Evolutionary conservation across 768 basidiomycete genomes (phyloP), one percentile per base, ranked within the genome.

Genomic region (Thelephora aurantiotincta): DNA sequence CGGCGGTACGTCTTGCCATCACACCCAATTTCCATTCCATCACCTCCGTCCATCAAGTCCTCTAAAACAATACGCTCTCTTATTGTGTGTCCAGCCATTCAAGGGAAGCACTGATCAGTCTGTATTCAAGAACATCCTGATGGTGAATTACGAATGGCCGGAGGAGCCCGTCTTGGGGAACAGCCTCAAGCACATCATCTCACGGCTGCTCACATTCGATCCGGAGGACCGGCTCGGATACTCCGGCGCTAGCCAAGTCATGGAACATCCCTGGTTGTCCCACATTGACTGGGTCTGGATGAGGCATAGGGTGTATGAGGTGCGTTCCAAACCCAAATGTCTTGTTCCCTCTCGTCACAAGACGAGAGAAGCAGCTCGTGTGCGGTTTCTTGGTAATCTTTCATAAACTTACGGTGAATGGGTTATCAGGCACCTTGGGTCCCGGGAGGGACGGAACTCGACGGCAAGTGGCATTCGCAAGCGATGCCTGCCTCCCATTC

Each of bases 201-300:
- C 58, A 2, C 57, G 58, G 4, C 66, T 79, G 14, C 60, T 78
- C 44, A 59, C 57, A 0, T 51, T 62, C 2, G 57, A 71, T 34
- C 56, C 68, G 0, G 45, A 55, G 11, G 30, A 65, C 36, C 67
- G 77, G 22, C 55, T 75, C 6, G 75, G 72, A 18, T 55, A 57
- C 3, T 52, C 56, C 0, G 64, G 59, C 30, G 56, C 59, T n/a
- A 43, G 44, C 6, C 62, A 69, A 19, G 63, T 76, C 6, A 57
- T 57, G 36, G 47, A 53, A 5, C 73, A 78, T 48, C 59, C 65
- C 1, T 80, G 72, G 72, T 53, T 78, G 37, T 50, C 52, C 4
- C 57, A 60, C 18, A 59, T 79, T 11, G 63, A 72, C 47, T 78
- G 75, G 77, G 56, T 56, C 16, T 67, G 65, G 54, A 66, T 78